Evolutionary conservation across 2,329 filamentous ascomycete genomes (phyloP), one percentile per base, ranked within the genome.

Genomic region (Rutstroemia sp.): DNA sequence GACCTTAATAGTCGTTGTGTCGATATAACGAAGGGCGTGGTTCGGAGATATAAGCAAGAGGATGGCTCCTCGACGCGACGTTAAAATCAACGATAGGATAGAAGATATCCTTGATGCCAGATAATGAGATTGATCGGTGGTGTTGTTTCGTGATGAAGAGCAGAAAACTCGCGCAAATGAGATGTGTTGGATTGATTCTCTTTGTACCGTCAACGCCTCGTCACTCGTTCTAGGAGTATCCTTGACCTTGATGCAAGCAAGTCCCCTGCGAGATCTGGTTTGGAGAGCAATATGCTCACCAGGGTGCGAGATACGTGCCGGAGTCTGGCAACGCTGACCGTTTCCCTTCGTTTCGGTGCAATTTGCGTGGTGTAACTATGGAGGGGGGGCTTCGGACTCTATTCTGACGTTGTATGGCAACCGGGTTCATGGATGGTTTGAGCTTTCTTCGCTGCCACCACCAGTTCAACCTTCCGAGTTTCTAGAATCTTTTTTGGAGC

Each of bases 211-310:
- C 59, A 59, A 63, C 50, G 57, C 58, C 58, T 63, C 61, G 59
- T 64, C 59, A 62, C 57, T 57, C 41, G 47, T 65, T 46, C 64
- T 61, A 49, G 62, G 65, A 58, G 49, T 58, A 63, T 65, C 64
- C 66, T 68, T 65, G 64, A 56, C 56, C 44, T 54, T 55, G 38
- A 49, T 44, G 60, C 66, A 64, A 59, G 66, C 65, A 64, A 61
- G 58, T 55, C 46, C 64, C 63, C 63, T 67, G 65, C 54, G 59
- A 48, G 56, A 61, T 64, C 58, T 63, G 48, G 14, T 56, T 64
- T 42, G 52, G 60, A 61, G 58, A 57, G 63, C 59, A 59, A 63
- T 63, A 19, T 16, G 57, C 51, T 54, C 58, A 60, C 63, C 46
- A 63, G 56, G 59, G 56, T 63, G 51, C 42, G 53, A 46, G 25